Base-by-base conservation (phyloP, 768 basidiomycete genomes). In the Mycena haematopus region DNA sequence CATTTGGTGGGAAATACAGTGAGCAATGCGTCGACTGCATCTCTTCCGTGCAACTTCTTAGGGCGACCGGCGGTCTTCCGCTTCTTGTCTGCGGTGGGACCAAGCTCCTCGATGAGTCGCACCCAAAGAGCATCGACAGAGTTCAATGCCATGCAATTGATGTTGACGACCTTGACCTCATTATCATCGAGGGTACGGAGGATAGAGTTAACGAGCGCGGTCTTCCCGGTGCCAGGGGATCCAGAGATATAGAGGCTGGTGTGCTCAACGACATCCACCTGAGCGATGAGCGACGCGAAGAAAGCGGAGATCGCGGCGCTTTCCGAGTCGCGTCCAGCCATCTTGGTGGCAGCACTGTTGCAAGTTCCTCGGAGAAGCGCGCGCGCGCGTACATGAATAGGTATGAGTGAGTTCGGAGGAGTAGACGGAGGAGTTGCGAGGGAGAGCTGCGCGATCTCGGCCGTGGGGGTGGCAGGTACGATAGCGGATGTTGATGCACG, bases 181-280 rank as follows among this genome's bases (percentile, higher is more conserved):
- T 79, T 77, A 9, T 77, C 68, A 25, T 78, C 74, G 27, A 83
- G 65, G 9, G 77, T 74, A 21, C 73, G 74, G 22, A 95, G 73
- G 29, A 93, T 77, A 6, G 87, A 79, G 68, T 89, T 88, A 27
- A 95, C 85, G 4, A 96, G 78, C 0, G 93, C 94, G 1, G 93
- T 96, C 78, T 96, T 96, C 21, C 94, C 94, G 3, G 93, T 94
- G 1, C 96, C 96, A 4, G 95, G 95, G 1, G 93, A 86, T 10
- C 96, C 96, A 10, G 95, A 96, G 55, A 98, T 88, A 74, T 96
- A 98, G 60, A 96, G 80, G 45, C 85, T 82, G 11, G 85, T 79
- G 27, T 76, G 70, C 24, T 63, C 56, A 5, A 68, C 69, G 21
- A 70, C 70, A 47, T 71, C 69, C 47, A 73, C 60, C 21, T 70